Evolutionary conservation across 2,329 filamentous ascomycete species (phyloP).

Genomic region (Pestalotiopsis sp.): DNA sequence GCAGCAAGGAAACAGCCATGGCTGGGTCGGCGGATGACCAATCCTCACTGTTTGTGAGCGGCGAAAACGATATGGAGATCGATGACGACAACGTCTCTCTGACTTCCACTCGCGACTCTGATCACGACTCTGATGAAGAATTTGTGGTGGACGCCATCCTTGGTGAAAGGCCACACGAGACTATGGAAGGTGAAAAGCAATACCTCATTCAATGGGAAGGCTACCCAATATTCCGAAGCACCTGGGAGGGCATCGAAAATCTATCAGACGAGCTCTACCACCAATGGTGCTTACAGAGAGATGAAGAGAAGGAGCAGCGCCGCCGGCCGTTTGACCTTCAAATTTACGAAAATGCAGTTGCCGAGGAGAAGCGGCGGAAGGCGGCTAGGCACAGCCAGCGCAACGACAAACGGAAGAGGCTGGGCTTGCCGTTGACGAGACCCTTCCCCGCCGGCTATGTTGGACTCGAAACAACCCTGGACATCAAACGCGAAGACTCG

Average conservation of each 20-base stretch:
- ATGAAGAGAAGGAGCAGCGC: constrained; percentile 34
- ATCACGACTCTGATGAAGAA: constrained; percentile 43
- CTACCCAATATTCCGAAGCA: constrained; percentile 59
- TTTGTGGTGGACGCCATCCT: constrained; percentile 59
- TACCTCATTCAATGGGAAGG: constrained; percentile 69
- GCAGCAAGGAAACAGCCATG: background rate
- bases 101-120: constrained; percentile 48
- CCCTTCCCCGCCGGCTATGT: constrained; percentile 21
- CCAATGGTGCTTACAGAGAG: constrained; percentile 46
- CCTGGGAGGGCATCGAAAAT: constrained; percentile 56
- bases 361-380: constrained; percentile 29
- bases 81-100: constrained; percentile 58
- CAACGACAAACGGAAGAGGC: constrained; percentile 44
- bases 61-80: constrained; percentile 20
- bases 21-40: background rate
- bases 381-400: constrained; percentile 42
- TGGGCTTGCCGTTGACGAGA: constrained; percentile 34
- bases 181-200: constrained; percentile 30
- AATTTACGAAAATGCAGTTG: constrained; percentile 37
- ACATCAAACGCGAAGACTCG: constrained; percentile 12
- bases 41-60: constrained; percentile 14
- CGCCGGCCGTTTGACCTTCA: constrained; percentile 39
- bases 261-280: constrained; percentile 40
- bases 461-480: constrained; percentile 12
- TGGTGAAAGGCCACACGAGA: constrained; percentile 40